Evolutionary conservation across 106 monocot species (phyloP).

Genomic region (Posidonia australis): DNA sequence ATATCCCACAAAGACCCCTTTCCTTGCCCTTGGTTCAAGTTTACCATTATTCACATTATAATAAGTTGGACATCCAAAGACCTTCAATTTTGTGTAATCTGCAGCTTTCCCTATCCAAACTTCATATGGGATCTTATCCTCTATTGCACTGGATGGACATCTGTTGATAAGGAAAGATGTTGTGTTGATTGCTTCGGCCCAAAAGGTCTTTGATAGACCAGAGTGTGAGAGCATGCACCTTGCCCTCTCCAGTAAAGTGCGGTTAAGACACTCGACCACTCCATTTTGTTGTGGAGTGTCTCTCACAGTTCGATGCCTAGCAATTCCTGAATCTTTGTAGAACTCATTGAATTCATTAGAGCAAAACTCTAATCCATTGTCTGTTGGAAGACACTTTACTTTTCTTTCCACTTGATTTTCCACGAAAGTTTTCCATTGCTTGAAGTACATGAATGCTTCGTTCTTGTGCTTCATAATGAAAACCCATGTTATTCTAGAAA

Average conservation of each 20-base stretch:
- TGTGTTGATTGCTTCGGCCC: neutral
- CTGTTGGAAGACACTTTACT: no score
- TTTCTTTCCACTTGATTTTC: no score
- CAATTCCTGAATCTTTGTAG: neutral
- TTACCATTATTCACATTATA: neutral
- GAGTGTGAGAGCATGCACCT: neutral
- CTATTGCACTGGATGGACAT: conserved; percentile 1
- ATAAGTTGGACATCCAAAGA: neutral
- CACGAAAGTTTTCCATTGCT: neutral
- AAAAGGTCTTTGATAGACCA: neutral
- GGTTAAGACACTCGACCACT: neutral
- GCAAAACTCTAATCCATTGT: no score
- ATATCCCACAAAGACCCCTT: neutral
- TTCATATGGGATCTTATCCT: neutral
- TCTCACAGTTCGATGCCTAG: neutral
- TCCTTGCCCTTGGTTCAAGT: neutral
- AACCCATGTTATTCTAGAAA: conserved; percentile 5
- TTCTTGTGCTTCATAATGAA: conserved; percentile 2
- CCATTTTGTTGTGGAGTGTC: neutral
- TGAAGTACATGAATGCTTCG: neutral
- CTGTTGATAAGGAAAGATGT: neutral
- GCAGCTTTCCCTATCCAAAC: neutral
- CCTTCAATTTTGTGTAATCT: neutral
- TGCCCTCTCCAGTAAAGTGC: neutral
- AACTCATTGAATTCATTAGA: neutral